phyloP scores from a whole-genome alignment of 225 moss, liverwort and hornwort genomes.

The Bryum argenteum region DNA sequence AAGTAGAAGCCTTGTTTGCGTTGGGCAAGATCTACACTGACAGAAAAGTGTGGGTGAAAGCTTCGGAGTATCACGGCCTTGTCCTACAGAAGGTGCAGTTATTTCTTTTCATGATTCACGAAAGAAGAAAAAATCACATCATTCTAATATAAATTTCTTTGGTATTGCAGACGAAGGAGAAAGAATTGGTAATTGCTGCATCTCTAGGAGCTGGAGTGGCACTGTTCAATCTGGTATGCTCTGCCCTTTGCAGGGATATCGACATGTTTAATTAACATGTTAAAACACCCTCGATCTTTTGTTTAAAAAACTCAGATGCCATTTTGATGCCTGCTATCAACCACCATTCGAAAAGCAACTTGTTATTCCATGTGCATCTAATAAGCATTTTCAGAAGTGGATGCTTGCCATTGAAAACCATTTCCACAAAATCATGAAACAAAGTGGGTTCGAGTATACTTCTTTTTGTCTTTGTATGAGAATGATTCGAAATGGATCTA shows the following conservation, averaged over 20 bases:
- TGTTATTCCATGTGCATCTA: too few species aligned
- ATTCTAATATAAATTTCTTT: neutral
- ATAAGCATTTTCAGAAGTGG: too few species aligned
- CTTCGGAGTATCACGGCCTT: conserved; percentile 72
- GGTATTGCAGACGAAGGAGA: conserved; percentile 50
- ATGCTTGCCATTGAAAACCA: too few species aligned
- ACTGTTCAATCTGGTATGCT: conserved; percentile 50
- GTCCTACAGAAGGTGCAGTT: conserved; percentile 75
- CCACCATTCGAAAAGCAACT: too few species aligned
- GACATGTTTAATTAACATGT: too few species aligned
- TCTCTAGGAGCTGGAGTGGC: conserved; percentile 72
- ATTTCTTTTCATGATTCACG: neutral
- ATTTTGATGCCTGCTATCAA: too few species aligned
- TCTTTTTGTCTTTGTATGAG: too few species aligned
- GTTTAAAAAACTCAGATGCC: too few species aligned
- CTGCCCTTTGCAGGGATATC: conserved; percentile 17
- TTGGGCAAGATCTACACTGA: conserved; percentile 80
- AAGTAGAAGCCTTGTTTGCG: conserved; percentile 72
- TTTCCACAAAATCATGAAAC: too few species aligned
- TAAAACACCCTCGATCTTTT: neutral
- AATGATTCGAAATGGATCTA: too few species aligned
- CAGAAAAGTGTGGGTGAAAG: conserved; percentile 76
- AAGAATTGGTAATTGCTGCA: conserved; percentile 55
- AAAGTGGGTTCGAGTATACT: too few species aligned
- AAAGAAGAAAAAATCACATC: neutral